phyloP scores from a whole-genome alignment of 805 yeast species.

The Zygosaccharomyces bailii region DNA sequence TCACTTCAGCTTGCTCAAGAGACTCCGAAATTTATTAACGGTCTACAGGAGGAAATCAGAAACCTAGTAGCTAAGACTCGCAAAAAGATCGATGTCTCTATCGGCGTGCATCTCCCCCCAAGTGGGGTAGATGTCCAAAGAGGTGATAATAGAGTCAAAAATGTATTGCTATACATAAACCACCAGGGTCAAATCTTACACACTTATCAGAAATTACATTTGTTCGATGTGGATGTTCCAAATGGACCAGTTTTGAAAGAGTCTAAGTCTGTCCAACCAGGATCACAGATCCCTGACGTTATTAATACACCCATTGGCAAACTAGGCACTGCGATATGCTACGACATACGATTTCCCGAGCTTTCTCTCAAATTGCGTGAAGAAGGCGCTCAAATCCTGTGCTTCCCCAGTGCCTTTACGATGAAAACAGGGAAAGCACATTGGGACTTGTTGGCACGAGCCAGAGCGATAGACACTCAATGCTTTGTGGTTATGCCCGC shows the following conservation, averaged over 20 bases:
- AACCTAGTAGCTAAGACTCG: slow-evolving; percentile 38
- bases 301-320: slow-evolving; percentile 58
- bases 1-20: slow-evolving; percentile 57
- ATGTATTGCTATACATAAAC: slow-evolving; percentile 70
- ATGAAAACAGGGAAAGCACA: slow-evolving; percentile 88
- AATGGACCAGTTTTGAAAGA: slow-evolving; percentile 81
- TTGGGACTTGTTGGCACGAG: slow-evolving; percentile 75
- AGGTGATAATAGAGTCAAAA: slow-evolving; percentile 50
- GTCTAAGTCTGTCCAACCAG: slow-evolving; percentile 79
- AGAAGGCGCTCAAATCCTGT: slow-evolving; percentile 69
- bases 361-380: slow-evolving; percentile 60
- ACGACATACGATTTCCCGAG: slow-evolving; percentile 87
- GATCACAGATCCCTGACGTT: slow-evolving; percentile 50
- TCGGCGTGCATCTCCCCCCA: slow-evolving; percentile 87
- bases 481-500: slow-evolving; percentile 86
- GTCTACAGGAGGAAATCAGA: slow-evolving; percentile 45
- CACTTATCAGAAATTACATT: slow-evolving; percentile 78
- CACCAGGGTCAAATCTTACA: slow-evolving; percentile 61
- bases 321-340: slow-evolving; percentile 74
- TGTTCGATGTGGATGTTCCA: slow-evolving; percentile 79
- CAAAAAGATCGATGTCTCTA: slow-evolving; percentile 58
- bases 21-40: slow-evolving; percentile 43
- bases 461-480: slow-evolving; percentile 88
- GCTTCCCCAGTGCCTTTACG: slow-evolving; percentile 92
- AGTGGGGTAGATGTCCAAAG: slow-evolving; percentile 21